phyloP scores from a whole-genome alignment of 1,284 basidiomycete genomes.

The Takashimella tepidaria region DNA sequence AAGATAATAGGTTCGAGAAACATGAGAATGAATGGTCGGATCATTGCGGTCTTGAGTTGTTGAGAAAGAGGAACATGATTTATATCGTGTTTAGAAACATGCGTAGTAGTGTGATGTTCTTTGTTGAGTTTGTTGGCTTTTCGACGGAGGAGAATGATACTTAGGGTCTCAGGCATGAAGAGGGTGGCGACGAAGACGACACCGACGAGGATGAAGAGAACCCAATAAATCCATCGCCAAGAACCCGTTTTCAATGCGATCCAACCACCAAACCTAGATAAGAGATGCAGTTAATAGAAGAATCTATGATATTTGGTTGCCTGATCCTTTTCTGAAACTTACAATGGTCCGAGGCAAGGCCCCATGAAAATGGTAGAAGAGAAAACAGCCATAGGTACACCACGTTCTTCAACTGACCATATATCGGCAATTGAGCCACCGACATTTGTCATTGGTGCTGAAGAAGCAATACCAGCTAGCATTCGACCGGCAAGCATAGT shows the following conservation, averaged over 20 bases:
- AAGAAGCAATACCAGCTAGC: constrained; percentile 49
- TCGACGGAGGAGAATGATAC: constrained; percentile 41
- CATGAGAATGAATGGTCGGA: constrained; percentile 47
- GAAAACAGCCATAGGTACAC: constrained; percentile 50
- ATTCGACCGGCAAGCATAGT: constrained; percentile 50
- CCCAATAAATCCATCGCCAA: constrained; percentile 52
- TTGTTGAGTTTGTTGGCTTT: constrained; percentile 43
- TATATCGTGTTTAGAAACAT: constrained; percentile 41
- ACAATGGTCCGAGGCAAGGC: constrained; percentile 46
- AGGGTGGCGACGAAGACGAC: constrained; percentile 34
- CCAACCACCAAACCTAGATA: constrained; percentile 37
- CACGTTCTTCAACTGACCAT: constrained; percentile 47
- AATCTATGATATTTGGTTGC: too few relatives aligned
- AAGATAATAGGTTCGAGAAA: constrained; percentile 49
- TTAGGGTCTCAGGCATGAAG: constrained; percentile 46
- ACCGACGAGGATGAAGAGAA: constrained; percentile 44
- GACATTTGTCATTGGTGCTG: constrained; percentile 50
- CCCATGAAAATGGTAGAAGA: constrained; percentile 43
- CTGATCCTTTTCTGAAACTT: too few relatives aligned
- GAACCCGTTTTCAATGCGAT: constrained; percentile 34
- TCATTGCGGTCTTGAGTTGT: constrained; percentile 42
- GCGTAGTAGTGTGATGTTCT: constrained; percentile 41
- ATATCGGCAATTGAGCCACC: constrained; percentile 51
- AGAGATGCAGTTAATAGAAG: not conserved
- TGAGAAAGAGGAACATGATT: constrained; percentile 32